These are phyloP conservation scores for Lyophyllum atratum DNA, from an alignment of 768 basidiomycete genomes.

Conservation along the genomic window DNA sequence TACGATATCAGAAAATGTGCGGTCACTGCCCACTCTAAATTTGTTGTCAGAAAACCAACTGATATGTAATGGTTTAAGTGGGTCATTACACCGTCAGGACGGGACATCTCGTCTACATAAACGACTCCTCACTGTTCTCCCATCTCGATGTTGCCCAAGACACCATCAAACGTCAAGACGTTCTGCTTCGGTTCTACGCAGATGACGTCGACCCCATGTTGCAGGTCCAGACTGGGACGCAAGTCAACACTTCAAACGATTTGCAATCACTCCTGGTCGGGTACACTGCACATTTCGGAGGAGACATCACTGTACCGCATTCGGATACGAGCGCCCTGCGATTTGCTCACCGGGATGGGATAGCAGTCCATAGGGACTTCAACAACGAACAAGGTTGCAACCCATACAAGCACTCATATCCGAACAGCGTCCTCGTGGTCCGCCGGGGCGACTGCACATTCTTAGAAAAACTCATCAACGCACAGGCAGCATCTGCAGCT, in stretches of 20 bases:
- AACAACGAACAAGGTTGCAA: constrained; percentile 62
- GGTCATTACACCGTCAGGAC: constrained; percentile 79
- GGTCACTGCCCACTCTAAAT: constrained; percentile 25
- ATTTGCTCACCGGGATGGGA: constrained; percentile 53
- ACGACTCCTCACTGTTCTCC: constrained; percentile 56
- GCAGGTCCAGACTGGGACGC: constrained; percentile 37
- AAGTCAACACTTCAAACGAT: constrained; percentile 29
- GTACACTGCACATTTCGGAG: constrained; percentile 72
- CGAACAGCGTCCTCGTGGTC: constrained; percentile 59
- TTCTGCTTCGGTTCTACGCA: constrained; percentile 62
- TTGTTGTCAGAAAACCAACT: constrained; percentile 2
- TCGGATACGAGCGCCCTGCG: constrained; percentile 31
- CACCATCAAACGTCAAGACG: constrained; percentile 37
- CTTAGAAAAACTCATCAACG: constrained; percentile 75
- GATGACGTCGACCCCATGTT: constrained; percentile 50
- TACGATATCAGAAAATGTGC: constrained; percentile 85
- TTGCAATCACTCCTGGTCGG: constrained; percentile 57
- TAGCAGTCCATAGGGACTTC: constrained; percentile 53
- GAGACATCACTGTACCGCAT: constrained; percentile 45
- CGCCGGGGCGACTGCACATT: constrained; percentile 87
- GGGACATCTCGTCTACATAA: constrained; percentile 82
- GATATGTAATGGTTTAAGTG: constrained; percentile 44
- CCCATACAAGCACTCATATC: constrained; percentile 50
- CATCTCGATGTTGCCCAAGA: constrained; percentile 29
- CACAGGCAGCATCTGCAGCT: constrained; percentile 68